Percentiles rank a stretch among this genome's conserved stretches.
Evolutionary conservation across 805 yeast species (phyloP).

Genomic region (Osmozyma mogii): DNA sequence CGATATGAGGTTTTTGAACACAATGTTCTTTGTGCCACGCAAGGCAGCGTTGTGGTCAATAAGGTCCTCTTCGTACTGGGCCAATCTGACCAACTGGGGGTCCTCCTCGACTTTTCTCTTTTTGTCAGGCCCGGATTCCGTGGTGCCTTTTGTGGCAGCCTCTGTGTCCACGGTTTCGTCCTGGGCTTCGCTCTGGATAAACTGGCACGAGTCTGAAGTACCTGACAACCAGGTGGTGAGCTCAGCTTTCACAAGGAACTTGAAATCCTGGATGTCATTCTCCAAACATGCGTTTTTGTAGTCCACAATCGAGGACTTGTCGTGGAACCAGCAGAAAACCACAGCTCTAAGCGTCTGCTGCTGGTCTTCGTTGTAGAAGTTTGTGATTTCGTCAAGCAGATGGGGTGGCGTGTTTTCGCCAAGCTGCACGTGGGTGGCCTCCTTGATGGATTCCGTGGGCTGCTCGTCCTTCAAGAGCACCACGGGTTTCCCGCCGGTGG

Average conservation of each 20-base stretch:
- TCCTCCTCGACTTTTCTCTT: constrained; percentile 25
- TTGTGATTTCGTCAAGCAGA: constrained; percentile 42
- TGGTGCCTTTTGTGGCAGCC: no score
- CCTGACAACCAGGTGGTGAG: constrained; percentile 78
- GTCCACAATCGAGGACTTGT: constrained; percentile 70
- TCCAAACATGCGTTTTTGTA: constrained; percentile 69
- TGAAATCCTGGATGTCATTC: constrained; percentile 57
- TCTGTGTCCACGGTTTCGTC: constrained; percentile 3
- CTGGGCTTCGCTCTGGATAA: constrained; percentile 24
- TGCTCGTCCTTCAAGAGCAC: constrained; percentile 11
- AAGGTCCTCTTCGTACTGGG: constrained; percentile 40
- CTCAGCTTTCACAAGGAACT: constrained; percentile 81
- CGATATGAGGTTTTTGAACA: constrained; percentile 59
- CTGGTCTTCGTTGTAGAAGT: constrained; percentile 44
- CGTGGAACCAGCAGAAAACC: constrained; percentile 70
- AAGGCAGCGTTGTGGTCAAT: constrained; percentile 53
- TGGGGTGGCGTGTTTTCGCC: constrained; percentile 13
- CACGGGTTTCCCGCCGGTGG: constrained; percentile 17
- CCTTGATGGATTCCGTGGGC: constrained; percentile 20
- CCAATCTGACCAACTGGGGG: constrained; percentile 42
- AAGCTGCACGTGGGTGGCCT: constrained; percentile 28
- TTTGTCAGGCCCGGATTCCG: no score
- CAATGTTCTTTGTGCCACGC: constrained; percentile 59
- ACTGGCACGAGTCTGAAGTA: constrained; percentile 50
- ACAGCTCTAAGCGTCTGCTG: constrained; percentile 51